Base-by-base conservation (phyloP, 73 alveolate genomes). In the Stentor roeselii region DNA sequence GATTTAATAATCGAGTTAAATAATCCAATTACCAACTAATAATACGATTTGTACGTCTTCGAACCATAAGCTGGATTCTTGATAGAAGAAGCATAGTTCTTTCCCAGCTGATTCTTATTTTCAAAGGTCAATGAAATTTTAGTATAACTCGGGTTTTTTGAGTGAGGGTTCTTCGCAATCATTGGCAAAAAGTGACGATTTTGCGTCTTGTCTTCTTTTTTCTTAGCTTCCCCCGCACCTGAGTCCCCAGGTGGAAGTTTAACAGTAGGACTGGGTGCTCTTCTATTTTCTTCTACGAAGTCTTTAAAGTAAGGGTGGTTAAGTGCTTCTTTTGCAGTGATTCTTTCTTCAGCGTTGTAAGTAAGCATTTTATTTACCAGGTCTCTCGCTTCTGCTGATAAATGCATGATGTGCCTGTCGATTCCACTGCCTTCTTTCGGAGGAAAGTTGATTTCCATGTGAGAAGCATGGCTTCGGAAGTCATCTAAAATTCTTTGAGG, bases 371-470 rank as follows among this genome's bases (percentile, higher is more conserved):
- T 74, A 31, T 74, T 39, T 32, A 92, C 76, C 59, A 92, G 76
- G 58, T 91, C 96, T 50, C 60, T 35, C 58, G 92, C 95, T n/a
- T 93, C 97, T 35, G 90, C 84, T 14, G 88, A 41, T 30, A 89
- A 86, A 74, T 90, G 92, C 11, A 89, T 88, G 0, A 90, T 82
- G 39, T 91, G 60, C 60, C 90, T 93, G 14, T 88, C 92, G 3
- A 93, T 86, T 32, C 98, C 98, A 37, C 94, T 92, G 30, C 98
- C 98, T 76, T 92, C 92, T 59, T 80, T 60, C 60, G 87, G 83
- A 15, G 96, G 92, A 75, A 93, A 92, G 78, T 91, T 92, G 42
- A 91, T 75, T 39, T 91, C 97, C 96, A 95, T 93, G 60, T 95
- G 98, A 4, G 97, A 86, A 3, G 95, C 97, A 27, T 90, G 83